Evolutionary conservation across 208 protist genomes (phyloP).

Genomic region (Porcisia deanei): DNA sequence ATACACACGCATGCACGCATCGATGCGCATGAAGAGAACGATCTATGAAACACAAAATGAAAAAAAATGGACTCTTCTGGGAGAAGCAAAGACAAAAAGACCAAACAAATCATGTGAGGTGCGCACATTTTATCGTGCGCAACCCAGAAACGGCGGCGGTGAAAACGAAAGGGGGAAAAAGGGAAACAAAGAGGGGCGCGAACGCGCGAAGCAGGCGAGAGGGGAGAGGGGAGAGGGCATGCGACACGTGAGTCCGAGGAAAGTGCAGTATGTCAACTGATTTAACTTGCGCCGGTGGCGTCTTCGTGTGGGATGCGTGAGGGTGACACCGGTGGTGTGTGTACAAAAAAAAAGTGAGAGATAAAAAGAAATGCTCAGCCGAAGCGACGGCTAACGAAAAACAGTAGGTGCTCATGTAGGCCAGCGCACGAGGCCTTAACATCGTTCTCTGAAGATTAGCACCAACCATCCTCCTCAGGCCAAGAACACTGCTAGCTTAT

Average conservation of each 20-base stretch:
- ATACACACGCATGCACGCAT: background rate
- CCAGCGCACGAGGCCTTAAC: too few relatives aligned
- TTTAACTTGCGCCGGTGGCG: too few relatives aligned
- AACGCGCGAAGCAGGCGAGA: background rate
- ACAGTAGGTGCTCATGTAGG: too few relatives aligned
- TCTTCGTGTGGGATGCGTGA: too few relatives aligned
- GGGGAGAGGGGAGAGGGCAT: background rate
- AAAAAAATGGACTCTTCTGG: background rate
- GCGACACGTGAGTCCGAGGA: background rate
- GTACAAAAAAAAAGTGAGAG: background rate
- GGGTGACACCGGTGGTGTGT: background rate
- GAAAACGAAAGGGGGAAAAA: background rate
- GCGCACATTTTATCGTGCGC: too few relatives aligned
- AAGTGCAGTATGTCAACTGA: background rate
- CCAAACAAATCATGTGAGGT: too few relatives aligned
- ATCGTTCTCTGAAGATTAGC: too few relatives aligned
- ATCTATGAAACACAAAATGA: constrained; percentile 4
- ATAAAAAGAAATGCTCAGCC: background rate
- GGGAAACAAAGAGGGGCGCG: background rate
- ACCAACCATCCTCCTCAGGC: too few relatives aligned
- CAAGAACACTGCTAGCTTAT: too few relatives aligned
- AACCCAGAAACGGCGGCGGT: background rate
- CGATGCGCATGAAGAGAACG: background rate
- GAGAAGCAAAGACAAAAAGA: background rate
- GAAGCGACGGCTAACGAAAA: too few relatives aligned